A percentile compares a stretch with the other conserved stretches of the same genome.
These are phyloP conservation scores for Pythium myriotylum DNA, from an alignment of 352 stramenopile species.

Conservation along the genomic window DNA sequence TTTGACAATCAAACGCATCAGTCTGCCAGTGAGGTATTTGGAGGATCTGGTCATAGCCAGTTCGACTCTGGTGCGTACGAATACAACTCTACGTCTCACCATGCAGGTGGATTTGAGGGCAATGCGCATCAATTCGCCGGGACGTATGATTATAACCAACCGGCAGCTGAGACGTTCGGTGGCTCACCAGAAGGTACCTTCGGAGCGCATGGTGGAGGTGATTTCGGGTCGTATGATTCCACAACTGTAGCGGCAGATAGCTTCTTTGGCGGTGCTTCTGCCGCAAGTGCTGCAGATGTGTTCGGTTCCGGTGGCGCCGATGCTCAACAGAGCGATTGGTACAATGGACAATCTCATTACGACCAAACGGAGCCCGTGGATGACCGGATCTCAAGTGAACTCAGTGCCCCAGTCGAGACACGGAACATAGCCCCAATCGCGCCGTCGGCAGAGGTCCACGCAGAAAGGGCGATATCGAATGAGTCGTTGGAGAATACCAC, in stretches of 20 bases:
- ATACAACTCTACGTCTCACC: not conserved
- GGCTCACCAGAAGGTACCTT: slow-evolving; percentile 27
- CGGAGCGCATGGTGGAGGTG: not conserved
- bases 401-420: too few species aligned
- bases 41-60: not conserved
- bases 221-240: slow-evolving; percentile 4
- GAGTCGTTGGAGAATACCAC: too few species aligned
- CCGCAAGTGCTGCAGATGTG: slow-evolving; percentile 12
- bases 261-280: slow-evolving; percentile 18
- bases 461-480: too few species aligned
- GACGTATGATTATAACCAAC: slow-evolving; percentile 2
- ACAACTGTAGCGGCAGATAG: slow-evolving; percentile 22
- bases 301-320: slow-evolving; percentile 11
- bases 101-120: not conserved
- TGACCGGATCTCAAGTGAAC: too few species aligned
- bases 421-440: too few species aligned
- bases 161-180: slow-evolving; percentile 27
- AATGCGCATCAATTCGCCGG: slow-evolving; percentile 1
- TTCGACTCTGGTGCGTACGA: not conserved
- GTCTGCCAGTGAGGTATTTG: slow-evolving; percentile 8
- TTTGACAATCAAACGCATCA: slow-evolving; percentile 3
- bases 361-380: not conserved
- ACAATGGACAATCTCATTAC: not conserved
- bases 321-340: not conserved
- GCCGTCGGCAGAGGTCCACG: too few species aligned